phyloP scores from a whole-genome alignment of 2,329 filamentous ascomycete genomes.

The Fusarium sp. region DNA sequence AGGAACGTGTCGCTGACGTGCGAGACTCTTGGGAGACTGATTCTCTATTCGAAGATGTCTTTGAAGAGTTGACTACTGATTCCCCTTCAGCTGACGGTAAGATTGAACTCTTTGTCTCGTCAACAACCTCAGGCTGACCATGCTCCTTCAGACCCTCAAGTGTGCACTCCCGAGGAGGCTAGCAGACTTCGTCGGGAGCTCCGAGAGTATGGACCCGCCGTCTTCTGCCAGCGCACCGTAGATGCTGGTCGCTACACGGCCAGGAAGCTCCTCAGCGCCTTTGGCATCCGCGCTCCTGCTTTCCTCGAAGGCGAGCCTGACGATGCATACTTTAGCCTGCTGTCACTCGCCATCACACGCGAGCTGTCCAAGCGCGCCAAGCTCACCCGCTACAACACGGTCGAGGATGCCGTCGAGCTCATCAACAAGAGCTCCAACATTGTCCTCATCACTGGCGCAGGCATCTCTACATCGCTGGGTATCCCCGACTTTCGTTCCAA shows the following conservation, averaged over 20 bases:
- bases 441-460: conserved; percentile 92
- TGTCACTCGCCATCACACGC: conserved; percentile 81
- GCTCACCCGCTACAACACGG: conserved; percentile 80
- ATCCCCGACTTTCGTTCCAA: conserved; percentile 98
- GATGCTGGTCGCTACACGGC: conserved; percentile 76
- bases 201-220: conserved; percentile 78
- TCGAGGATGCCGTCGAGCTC: conserved; percentile 87
- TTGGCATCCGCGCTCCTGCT: conserved; percentile 78
- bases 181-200: conserved; percentile 75
- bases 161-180: conserved; percentile 76
- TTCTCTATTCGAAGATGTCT: conserved; percentile 70
- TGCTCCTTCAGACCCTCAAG: conserved; percentile 53
- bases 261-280: conserved; percentile 87
- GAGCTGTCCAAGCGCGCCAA: conserved; percentile 87
- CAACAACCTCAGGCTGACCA: conserved; percentile 4
- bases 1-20: conserved; percentile 63
- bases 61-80: conserved; percentile 68
- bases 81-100: conserved; percentile 58
- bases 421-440: conserved; percentile 83
- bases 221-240: conserved; percentile 80
- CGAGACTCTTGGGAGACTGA: conserved; percentile 71
- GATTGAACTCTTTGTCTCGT: conserved; percentile 38
- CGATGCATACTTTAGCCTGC: conserved; percentile 77
- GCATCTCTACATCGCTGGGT: conserved; percentile 95
- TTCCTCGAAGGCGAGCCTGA: conserved; percentile 77